Evolutionary conservation across 1,139 yeast genomes (phyloP).

Genomic region (Saccharomyces uvarum): DNA sequence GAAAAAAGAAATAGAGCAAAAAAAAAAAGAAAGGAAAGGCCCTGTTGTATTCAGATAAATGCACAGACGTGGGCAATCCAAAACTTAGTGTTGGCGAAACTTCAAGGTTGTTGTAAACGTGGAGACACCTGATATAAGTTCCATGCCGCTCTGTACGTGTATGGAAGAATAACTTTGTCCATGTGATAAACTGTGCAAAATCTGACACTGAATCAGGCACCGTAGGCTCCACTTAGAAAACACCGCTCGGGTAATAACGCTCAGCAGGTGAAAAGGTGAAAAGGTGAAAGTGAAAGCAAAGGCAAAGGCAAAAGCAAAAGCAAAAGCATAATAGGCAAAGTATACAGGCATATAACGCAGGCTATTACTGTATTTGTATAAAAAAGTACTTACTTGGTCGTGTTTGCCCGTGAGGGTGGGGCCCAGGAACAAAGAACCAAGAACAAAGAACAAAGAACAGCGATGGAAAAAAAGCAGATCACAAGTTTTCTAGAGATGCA

Average conservation of each 20-base stretch:
- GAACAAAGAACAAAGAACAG: constrained; percentile 2
- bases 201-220: not conserved
- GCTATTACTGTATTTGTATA: not conserved
- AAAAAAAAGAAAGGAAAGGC: not conserved
- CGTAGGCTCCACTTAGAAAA: not conserved
- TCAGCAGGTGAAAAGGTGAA: too few relatives aligned
- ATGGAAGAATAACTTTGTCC: not conserved
- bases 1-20: not conserved
- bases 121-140: not conserved
- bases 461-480: not conserved
- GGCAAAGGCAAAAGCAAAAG: not conserved
- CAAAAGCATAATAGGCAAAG: not conserved
- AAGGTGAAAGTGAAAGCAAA: too few relatives aligned
- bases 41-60: not conserved
- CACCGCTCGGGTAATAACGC: not conserved
- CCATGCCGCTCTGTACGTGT: not conserved
- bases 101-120: not conserved
- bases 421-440: not conserved
- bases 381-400: not conserved
- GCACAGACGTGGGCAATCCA: not conserved
- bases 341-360: not conserved
- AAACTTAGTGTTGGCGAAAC: not conserved
- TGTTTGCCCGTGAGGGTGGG: not conserved
- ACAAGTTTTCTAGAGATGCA: constrained; percentile 26
- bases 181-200: not conserved